Base-by-base conservation (phyloP, 345 rosid species). In the Citrus sp. region DNA sequence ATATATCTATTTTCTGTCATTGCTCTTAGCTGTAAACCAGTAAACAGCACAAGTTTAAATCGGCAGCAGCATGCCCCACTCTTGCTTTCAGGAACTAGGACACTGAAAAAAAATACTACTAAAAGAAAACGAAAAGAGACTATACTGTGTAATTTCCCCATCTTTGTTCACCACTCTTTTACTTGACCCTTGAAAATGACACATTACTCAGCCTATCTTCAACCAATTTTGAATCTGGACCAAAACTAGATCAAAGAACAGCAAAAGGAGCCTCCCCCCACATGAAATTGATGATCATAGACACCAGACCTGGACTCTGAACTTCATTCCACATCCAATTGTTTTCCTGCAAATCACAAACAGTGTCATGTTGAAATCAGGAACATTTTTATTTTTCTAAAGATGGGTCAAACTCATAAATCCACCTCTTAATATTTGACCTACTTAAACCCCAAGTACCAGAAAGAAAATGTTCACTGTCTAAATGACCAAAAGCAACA, bases 161-260 rank as follows among this genome's bases (percentile, higher is more conserved):
- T 34, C 82, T 12, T 78, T 55, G 70, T 28, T 27, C 83, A 78
- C 78, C 80, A 69, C 59, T 77, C 77, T 67, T 82, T 82, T 77
- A 77, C 82, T 49, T 28, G 32, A 61, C n/a, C 32, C 37, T 70
- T n/a, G 24, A 38, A 49, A 42, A 21, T 5, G 34, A 65, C 27
- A 70, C 27, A 60, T 37, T 58, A 49, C 51, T 71, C 77, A 56
- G 71, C 67, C 70, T 75, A 75, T 49, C 73, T 71, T 71, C 59
- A 37, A 70, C 56, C 70, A 76, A 2, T 25, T 46, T 54, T 63
- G 72, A 82, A 62, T 70, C 27, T 22, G 14, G 62, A 73, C 59
- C 68, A 35, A 67, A 77, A 77, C 73, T 55, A 67, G 64, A 77
- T 71, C 51, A 28, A 25, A 19, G 38, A 25, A 51, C 24, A 19